These are phyloP conservation scores for Nissolia schottii DNA, from an alignment of 306 rosid species.

Conservation along the genomic window DNA sequence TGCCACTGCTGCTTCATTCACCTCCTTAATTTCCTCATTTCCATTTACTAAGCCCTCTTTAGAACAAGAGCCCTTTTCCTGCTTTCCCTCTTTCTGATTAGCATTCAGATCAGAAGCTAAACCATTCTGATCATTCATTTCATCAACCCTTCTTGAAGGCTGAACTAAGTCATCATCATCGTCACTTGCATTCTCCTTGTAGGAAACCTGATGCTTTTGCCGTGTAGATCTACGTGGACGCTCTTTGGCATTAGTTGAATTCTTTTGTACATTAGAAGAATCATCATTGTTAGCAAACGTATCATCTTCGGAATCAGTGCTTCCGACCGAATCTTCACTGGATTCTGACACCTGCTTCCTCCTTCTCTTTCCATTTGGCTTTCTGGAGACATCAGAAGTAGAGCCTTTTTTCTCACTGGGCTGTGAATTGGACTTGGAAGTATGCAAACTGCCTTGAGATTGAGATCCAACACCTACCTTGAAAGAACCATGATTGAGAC, in stretches of 20 bases:
- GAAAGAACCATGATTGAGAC: conserved; percentile 28
- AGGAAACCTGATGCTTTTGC: conserved; percentile 63
- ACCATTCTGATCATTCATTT: conserved; percentile 35
- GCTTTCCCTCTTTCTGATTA: conserved; percentile 33
- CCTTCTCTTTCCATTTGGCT: conserved; percentile 46
- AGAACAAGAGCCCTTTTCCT: conserved; percentile 11
- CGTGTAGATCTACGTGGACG: conserved; percentile 72
- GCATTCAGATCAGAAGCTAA: conserved; percentile 23
- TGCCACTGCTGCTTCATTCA: conserved; percentile 20
- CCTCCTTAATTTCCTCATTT: conserved; percentile 24
- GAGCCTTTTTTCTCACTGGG: conserved; percentile 22
- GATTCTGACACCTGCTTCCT: conserved; percentile 45
- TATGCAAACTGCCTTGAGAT: conserved; percentile 31
- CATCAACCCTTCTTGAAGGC: conserved; percentile 34
- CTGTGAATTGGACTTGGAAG: conserved; percentile 25
- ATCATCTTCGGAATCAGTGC: conserved; percentile 64
- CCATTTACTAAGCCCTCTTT: conserved; percentile 32
- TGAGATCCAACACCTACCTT: conserved; percentile 41
- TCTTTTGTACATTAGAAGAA: conserved; percentile 23
- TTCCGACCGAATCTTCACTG: conserved; percentile 53
- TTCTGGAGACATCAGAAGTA: conserved; percentile 30
- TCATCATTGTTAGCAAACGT: conserved; percentile 28
- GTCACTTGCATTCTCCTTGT: conserved; percentile 67
- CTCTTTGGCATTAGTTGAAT: conserved; percentile 31
- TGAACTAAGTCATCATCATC: conserved; percentile 23